These are phyloP conservation scores for Trichoderma gamsii DNA, from an alignment of 495 filamentous ascomycete genomes.

Conservation along the genomic window DNA sequence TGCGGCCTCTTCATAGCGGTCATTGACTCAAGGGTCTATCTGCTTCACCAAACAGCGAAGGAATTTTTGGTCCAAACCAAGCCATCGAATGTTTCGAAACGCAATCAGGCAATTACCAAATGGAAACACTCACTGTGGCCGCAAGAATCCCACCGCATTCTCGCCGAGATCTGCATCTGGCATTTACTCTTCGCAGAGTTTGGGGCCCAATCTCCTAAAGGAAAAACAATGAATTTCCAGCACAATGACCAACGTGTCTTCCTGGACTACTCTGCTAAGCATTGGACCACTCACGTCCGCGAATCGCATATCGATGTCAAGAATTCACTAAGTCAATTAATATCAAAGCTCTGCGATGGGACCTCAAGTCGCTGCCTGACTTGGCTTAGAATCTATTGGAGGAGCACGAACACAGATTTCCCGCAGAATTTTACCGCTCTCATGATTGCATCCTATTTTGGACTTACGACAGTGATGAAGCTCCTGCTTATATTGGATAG, in stretches of 20 bases:
- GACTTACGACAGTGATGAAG: neutral
- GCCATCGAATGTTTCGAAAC: neutral
- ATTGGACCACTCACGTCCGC: conserved; percentile 30
- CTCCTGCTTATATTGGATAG: neutral
- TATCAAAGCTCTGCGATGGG: conserved; percentile 8
- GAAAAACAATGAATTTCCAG: neutral
- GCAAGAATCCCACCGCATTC: conserved; percentile 26
- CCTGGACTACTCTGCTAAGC: conserved; percentile 29
- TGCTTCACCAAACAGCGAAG: conserved; percentile 28
- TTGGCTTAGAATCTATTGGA: neutral
- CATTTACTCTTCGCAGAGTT: neutral
- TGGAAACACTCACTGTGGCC: conserved; percentile 23
- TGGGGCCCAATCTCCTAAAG: neutral
- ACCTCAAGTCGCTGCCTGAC: neutral
- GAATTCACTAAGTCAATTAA: neutral
- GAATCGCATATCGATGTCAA: conserved; percentile 4
- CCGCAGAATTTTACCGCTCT: neutral
- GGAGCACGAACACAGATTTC: neutral
- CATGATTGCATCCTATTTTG: conserved; percentile 12
- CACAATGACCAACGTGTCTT: conserved; percentile 21
- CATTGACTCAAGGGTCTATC: conserved; percentile 23
- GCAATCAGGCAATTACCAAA: conserved; percentile 23
- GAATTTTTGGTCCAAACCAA: conserved; percentile 21
- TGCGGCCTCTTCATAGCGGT: conserved; percentile 25
- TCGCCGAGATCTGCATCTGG: conserved; percentile 22